Evolutionary conservation across 805 yeast species (phyloP).

Genomic region (Sugiyamaella floridensis): DNA sequence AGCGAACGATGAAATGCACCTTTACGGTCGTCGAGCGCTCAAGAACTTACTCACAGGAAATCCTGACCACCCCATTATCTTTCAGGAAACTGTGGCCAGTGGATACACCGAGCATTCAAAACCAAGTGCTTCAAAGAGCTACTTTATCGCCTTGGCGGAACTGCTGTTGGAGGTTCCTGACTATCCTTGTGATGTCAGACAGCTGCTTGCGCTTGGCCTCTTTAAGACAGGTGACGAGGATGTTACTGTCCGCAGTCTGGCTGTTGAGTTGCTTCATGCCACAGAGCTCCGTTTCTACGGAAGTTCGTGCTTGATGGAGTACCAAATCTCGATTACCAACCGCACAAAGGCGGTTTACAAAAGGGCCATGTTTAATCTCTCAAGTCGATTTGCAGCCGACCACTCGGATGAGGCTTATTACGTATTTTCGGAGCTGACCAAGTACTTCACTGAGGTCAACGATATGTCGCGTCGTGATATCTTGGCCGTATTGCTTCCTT

Average conservation of each 20-base stretch:
- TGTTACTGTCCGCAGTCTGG: constrained; percentile 59
- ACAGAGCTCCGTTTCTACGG: constrained; percentile 57
- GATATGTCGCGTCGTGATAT: constrained; percentile 66
- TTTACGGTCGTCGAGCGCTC: constrained; percentile 65
- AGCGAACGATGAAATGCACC: constrained; percentile 52
- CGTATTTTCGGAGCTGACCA: constrained; percentile 65
- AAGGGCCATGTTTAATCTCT: constrained; percentile 72
- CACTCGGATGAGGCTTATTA: constrained; percentile 54
- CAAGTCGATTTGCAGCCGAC: constrained; percentile 58
- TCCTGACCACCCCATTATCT: constrained; percentile 43
- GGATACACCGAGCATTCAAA: constrained; percentile 48
- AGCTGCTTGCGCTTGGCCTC: constrained; percentile 65
- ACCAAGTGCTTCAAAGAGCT: constrained; percentile 53
- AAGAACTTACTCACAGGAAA: constrained; percentile 59
- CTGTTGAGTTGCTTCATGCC: constrained; percentile 60
- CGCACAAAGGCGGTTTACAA: constrained; percentile 78
- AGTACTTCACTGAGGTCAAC: constrained; percentile 56
- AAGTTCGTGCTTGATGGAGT: constrained; percentile 48
- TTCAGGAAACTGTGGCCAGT: constrained; percentile 56
- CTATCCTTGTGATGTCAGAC: constrained; percentile 50
- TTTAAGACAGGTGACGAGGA: constrained; percentile 74
- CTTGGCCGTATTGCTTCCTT: constrained; percentile 74
- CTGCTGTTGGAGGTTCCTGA: constrained; percentile 47
- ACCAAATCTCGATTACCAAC: constrained; percentile 65
- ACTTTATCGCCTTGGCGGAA: constrained; percentile 64